Base-by-base conservation (phyloP, 2,329 filamentous ascomycete genomes). In the Aureobasidium sp. region DNA sequence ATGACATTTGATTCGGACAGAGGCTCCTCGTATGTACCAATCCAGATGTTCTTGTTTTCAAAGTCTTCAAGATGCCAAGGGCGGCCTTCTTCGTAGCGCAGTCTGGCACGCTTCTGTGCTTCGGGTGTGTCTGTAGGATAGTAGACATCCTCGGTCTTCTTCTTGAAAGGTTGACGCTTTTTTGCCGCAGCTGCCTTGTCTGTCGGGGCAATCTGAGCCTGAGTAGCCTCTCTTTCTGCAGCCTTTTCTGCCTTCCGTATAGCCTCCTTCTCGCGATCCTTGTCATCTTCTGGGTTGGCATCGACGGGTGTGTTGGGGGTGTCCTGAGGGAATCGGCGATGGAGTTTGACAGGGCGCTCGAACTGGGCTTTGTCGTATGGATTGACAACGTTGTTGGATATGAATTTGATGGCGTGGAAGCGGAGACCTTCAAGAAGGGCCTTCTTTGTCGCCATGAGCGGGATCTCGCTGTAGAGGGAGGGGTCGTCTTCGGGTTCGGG, bases 41-140 rank as follows among this genome's bases (percentile, higher is more conserved):
- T 87, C 91, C 92, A 97, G 2, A 90, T 89, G 69, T 96, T 93
- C 74, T 93, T 96, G 66, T 91, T 91, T 70, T 99, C 93, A 44
- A 92, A 95, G 73, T 99, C 94, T 72, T 99, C 94, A 39, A 99
- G 76, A 73, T 97, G 92, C 94, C 94, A 99, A 6, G 94, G 94
- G 55, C 97, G 79, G 4, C 93, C 91, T 74, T 99, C 94, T 73
- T 97, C 94, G 67, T 97, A 99, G 66, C 92, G 83, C 45, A 87
- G 77, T 63, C 84, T 79, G 45, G 82, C 79, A 55, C 78, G 78
- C 63, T 88, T 76, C 85, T 85, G 78, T 82, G 95, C 81, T 83
- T 94, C 78, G 77, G 82, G 82, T 1, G 85, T 86, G 71, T 86
- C 84, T 62, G 95, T 89, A n/a, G 88, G 84, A 67, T 90, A 87